Evolutionary conservation across 192 early-diverging fungal species (phyloP).

Genomic region (Coemansia sp.): DNA sequence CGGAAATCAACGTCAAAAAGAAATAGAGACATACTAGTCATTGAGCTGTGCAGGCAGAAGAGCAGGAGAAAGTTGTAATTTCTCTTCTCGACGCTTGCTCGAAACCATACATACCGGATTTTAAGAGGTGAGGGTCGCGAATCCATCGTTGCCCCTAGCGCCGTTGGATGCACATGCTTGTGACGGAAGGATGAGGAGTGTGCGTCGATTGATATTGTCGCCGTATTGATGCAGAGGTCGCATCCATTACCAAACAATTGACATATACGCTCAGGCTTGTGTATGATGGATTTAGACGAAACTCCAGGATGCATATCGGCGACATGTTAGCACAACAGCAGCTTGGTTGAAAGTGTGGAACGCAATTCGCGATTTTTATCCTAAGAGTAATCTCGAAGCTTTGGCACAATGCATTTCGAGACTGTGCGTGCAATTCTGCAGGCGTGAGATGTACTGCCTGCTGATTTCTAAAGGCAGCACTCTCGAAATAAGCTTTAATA

Average conservation of each 20-base stretch:
- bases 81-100: constrained; percentile 25
- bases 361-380: neutral
- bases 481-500: neutral
- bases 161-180: neutral
- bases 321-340: neutral
- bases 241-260: constrained; percentile 7
- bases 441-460: neutral
- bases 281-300: neutral
- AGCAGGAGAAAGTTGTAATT: neutral
- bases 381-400: neutral
- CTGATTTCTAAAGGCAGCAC: neutral
- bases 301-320: neutral
- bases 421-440: neutral
- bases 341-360: neutral
- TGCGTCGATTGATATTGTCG: neutral
- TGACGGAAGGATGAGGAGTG: neutral
- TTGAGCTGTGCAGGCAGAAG: neutral
- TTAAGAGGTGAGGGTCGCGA: constrained; percentile 42
- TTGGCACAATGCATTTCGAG: neutral
- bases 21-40: neutral
- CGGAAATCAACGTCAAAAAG: neutral
- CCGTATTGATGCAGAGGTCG: neutral
- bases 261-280: neutral
- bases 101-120: constrained; percentile 29
- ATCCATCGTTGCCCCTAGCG: constrained; percentile 20